These are phyloP conservation scores for Citrus medica DNA, from an alignment of 345 rosid species.

Conservation along the genomic window DNA sequence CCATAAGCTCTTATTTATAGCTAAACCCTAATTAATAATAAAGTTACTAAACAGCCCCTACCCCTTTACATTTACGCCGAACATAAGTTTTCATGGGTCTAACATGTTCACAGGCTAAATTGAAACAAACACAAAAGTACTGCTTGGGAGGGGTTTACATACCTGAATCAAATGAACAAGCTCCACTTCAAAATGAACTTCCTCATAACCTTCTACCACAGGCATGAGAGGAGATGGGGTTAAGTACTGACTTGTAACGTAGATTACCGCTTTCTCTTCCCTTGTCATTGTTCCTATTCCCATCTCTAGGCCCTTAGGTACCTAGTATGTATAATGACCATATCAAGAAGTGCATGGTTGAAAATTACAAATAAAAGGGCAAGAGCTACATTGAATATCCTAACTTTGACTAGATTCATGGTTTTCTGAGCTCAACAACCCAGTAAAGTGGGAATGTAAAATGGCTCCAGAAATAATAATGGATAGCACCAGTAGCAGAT, in stretches of 20 bases:
- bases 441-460: neutral
- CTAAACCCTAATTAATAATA: too few relatives aligned
- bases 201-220: slow-evolving; percentile 59
- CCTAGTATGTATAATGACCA: slow-evolving; percentile 42
- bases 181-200: slow-evolving; percentile 91
- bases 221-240: slow-evolving; percentile 68
- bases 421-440: neutral
- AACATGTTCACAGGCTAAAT: neutral
- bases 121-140: neutral
- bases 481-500: neutral
- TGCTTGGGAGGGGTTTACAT: neutral
- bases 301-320: slow-evolving; percentile 96
- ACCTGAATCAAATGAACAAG: slow-evolving; percentile 94
- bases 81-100: too few relatives aligned
- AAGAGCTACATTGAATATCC: neutral
- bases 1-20: too few relatives aligned
- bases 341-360: slow-evolving; percentile 4
- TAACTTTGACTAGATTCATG: neutral
- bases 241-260: slow-evolving; percentile 69
- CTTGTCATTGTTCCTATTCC: slow-evolving; percentile 93
- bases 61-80: too few relatives aligned
- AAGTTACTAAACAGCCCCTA: too few relatives aligned
- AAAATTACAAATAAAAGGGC: neutral
- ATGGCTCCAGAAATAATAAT: neutral
- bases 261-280: slow-evolving; percentile 84